These are phyloP conservation scores for Chlorophyllum brunneum DNA, from an alignment of 768 basidiomycete species.

Conservation along the genomic window DNA sequence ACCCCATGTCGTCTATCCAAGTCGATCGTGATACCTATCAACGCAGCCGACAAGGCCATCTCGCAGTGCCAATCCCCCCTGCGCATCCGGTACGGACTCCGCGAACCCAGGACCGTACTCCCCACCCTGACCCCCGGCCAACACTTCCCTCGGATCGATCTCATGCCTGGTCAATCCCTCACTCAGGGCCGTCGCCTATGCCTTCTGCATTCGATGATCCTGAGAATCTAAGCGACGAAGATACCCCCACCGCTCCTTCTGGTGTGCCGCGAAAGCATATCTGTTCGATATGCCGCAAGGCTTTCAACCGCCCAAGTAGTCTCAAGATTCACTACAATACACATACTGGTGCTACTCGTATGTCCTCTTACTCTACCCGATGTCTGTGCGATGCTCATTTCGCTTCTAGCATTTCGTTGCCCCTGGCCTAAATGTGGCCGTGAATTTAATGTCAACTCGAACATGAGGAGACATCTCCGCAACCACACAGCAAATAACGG, in stretches of 20 bases:
- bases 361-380: slow-evolving; percentile 26
- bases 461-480: slow-evolving; percentile 78
- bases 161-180: slow-evolving; percentile 17
- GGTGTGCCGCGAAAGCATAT: slow-evolving; percentile 40
- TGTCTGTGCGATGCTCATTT: neutral
- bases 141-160: slow-evolving; percentile 6
- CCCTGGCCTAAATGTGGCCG: slow-evolving; percentile 72
- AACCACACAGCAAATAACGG: slow-evolving; percentile 48
- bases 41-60: neutral
- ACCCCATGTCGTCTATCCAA: neutral
- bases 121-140: slow-evolving; percentile 3
- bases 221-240: slow-evolving; percentile 15
- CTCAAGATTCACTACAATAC: slow-evolving; percentile 64
- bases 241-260: slow-evolving; percentile 4
- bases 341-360: slow-evolving; percentile 67
- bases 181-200: slow-evolving; percentile 12
- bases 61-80: neutral
- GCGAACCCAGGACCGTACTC: neutral
- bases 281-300: slow-evolving; percentile 52
- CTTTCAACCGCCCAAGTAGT: slow-evolving; percentile 69
- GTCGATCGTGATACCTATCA: slow-evolving; percentile 1
- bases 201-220: slow-evolving; percentile 11
- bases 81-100: neutral
- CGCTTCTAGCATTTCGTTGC: slow-evolving; percentile 60
- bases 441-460: slow-evolving; percentile 81